A percentile compares a stretch with the other conserved stretches of the same genome.
These are phyloP conservation scores for Naganishia friedmannii DNA, from an alignment of 768 basidiomycete species.

Conservation along the genomic window DNA sequence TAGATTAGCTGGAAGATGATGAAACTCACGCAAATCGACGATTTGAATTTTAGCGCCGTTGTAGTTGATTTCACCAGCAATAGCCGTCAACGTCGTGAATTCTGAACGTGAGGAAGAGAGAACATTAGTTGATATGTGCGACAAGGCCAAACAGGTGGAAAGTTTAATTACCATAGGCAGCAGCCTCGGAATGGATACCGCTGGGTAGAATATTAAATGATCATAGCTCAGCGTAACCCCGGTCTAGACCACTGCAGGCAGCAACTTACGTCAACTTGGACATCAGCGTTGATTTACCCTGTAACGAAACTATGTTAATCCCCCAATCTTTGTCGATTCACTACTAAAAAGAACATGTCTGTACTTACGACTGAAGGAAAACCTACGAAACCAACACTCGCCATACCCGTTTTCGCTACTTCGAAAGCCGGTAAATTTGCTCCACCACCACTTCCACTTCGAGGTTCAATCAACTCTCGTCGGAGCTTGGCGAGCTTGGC, in stretches of 20 bases:
- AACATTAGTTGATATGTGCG: background rate
- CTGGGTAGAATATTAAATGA: background rate
- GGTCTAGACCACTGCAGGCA: background rate
- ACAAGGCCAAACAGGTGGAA: background rate
- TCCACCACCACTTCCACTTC: slow-evolving; percentile 77
- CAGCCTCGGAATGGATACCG: slow-evolving; percentile 92
- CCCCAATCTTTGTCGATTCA: background rate
- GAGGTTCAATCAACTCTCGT: slow-evolving; percentile 81
- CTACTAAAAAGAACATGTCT: slow-evolving; percentile 37
- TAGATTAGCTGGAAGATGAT: background rate
- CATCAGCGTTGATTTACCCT: slow-evolving; percentile 51
- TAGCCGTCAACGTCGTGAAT: slow-evolving; percentile 93
- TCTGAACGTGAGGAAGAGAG: slow-evolving; percentile 53
- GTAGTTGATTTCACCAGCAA: slow-evolving; percentile 88
- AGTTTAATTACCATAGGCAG: slow-evolving; percentile 61
- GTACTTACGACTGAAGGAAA: slow-evolving; percentile 59
- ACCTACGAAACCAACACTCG: slow-evolving; percentile 76
- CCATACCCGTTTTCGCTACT: slow-evolving; percentile 92
- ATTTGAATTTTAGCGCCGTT: slow-evolving; percentile 97
- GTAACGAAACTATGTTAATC: background rate
- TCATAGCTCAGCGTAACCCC: slow-evolving; percentile 10
- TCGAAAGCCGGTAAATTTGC: slow-evolving; percentile 84
- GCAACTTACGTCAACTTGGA: slow-evolving; percentile 49
- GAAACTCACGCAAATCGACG: slow-evolving; percentile 76
- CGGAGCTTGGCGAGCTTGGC: slow-evolving; percentile 97